Evolutionary conservation across 1,284 basidiomycete species (phyloP).

Genomic region (Rhodotorula sp.): DNA sequence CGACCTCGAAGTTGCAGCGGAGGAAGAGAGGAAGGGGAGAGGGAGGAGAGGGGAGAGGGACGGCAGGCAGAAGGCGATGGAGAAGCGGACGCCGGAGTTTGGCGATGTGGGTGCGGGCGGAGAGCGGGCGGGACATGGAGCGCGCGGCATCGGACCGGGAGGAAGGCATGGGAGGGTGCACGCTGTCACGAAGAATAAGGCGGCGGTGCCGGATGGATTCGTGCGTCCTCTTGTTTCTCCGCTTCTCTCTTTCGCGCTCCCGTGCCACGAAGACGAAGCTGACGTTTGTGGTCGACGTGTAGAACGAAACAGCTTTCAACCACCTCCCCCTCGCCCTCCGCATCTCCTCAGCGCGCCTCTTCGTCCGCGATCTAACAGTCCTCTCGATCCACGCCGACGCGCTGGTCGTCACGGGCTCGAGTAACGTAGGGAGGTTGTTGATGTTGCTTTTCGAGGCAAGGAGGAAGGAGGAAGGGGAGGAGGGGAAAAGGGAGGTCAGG

Average conservation of each 20-base stretch:
- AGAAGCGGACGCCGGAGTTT: too few species aligned
- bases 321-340: constrained; percentile 23
- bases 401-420: constrained; percentile 39
- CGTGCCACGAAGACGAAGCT: not conserved
- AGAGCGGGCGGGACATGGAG: too few species aligned
- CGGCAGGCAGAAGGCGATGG: not conserved
- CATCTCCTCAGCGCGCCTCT: constrained; percentile 22
- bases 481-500: constrained; percentile 14
- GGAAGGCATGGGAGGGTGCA: not conserved
- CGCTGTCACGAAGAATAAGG: not conserved
- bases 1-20: not conserved
- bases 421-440: constrained; percentile 43
- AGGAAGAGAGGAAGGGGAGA: not conserved
- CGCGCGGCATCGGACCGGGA: not conserved
- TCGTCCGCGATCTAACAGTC: constrained; percentile 42
- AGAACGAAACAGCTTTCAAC: constrained; percentile 42
- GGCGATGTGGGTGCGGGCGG: too few species aligned
- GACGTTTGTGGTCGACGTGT: not conserved
- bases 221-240: constrained; percentile 2
- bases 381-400: constrained; percentile 33
- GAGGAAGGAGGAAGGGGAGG: constrained; percentile 4
- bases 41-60: not conserved
- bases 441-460: constrained; percentile 28
- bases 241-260: not conserved
- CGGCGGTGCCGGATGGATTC: constrained; percentile 13